These are phyloP conservation scores for Triticum monococcum DNA, from an alignment of 176 grass and related monocot genomes.

Conservation along the genomic window DNA sequence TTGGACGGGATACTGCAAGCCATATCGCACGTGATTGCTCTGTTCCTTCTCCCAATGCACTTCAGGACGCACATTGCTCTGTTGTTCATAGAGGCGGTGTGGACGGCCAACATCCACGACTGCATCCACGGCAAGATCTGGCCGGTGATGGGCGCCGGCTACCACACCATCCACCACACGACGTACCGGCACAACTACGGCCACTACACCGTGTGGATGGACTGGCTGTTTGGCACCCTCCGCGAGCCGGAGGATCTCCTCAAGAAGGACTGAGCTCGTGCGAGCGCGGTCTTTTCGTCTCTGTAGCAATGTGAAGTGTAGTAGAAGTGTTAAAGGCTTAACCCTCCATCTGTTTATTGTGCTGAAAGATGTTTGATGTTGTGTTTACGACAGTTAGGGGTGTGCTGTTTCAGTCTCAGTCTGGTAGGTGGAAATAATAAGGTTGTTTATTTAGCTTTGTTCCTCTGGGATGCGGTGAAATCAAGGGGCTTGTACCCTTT, in stretches of 20 bases:
- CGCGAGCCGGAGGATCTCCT: conserved; percentile 67
- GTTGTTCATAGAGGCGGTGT: conserved; percentile 73
- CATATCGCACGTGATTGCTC: conserved; percentile 73
- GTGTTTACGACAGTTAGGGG: neutral
- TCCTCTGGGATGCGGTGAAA: neutral
- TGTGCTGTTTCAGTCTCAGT: conserved; percentile 2
- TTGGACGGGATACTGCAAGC: conserved; percentile 95
- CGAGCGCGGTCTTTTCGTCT: neutral
- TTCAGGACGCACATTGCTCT: conserved; percentile 61
- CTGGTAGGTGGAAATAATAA: conserved; percentile 25
- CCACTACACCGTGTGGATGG: conserved; percentile 96
- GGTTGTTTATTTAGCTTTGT: neutral
- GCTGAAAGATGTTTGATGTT: neutral
- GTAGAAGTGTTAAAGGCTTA: conserved; percentile 2
- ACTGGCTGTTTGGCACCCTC: conserved; percentile 95
- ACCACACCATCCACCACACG: conserved; percentile 97
- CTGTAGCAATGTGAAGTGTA: conserved; percentile 1
- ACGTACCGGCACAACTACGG: conserved; percentile 97
- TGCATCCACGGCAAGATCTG: conserved; percentile 96
- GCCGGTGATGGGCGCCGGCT: conserved; percentile 96
- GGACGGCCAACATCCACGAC: conserved; percentile 95
- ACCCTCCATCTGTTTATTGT: neutral
- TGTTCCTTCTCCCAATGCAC: conserved; percentile 68
- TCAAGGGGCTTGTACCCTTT: conserved; percentile 30
- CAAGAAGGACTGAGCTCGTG: conserved; percentile 51